Evolutionary conservation across 495 filamentous ascomycete species (phyloP).

Genomic region (Xylaria flabelliformis): DNA sequence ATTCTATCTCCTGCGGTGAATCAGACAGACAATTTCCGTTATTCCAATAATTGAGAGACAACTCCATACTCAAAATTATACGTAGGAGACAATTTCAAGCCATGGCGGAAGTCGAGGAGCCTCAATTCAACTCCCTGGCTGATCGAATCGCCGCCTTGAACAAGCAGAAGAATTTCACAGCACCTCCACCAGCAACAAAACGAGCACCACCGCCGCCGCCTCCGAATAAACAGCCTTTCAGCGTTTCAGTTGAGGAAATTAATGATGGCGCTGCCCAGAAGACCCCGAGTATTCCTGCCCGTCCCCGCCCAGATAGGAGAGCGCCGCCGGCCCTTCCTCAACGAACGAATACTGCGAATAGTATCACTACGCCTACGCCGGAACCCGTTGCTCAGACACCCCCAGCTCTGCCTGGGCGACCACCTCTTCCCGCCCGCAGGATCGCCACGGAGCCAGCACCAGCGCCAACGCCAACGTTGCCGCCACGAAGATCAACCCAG

Average conservation of each 20-base stretch:
- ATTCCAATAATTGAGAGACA: no score
- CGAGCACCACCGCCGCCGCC: constrained; percentile 57
- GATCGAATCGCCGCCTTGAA: constrained; percentile 64
- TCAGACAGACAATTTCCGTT: neutral
- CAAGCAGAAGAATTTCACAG: constrained; percentile 56
- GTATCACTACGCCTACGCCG: constrained; percentile 12
- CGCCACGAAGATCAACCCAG: constrained; percentile 47
- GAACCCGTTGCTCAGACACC: constrained; percentile 29
- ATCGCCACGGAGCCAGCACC: constrained; percentile 39
- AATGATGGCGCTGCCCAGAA: constrained; percentile 34
- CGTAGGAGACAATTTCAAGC: no score
- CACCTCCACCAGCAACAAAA: constrained; percentile 45
- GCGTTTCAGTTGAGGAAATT: constrained; percentile 32
- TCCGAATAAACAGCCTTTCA: constrained; percentile 34
- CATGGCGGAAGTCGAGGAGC: constrained; percentile 63
- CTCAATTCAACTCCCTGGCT: constrained; percentile 59
- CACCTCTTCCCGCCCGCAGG: constrained; percentile 49
- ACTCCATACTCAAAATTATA: neutral
- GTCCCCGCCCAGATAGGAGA: constrained; percentile 34
- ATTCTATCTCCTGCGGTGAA: neutral
- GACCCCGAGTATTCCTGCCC: constrained; percentile 47
- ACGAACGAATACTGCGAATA: constrained; percentile 38
- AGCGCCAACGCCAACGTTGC: constrained; percentile 50
- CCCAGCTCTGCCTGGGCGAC: constrained; percentile 39
- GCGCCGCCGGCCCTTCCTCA: constrained; percentile 48